Percentiles rank a stretch among this genome's conserved stretches.
phyloP scores from a whole-genome alignment of 2,329 filamentous ascomycete genomes.

The Clarireedia monteithiana region DNA sequence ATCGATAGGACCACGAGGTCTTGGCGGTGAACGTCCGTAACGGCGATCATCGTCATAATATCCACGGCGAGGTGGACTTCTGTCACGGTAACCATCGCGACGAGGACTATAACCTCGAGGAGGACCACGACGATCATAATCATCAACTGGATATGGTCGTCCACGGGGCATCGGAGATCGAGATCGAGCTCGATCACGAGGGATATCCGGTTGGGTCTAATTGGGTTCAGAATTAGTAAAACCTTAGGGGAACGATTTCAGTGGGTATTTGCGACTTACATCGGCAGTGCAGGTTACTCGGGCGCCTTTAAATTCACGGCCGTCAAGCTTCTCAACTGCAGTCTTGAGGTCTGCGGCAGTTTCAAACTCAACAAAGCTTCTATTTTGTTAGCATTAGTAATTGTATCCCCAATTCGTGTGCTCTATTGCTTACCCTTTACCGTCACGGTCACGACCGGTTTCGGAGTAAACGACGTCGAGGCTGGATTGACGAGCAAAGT shows the following conservation, averaged over 20 bases:
- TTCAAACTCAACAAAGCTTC: slow-evolving; percentile 95
- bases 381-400: slow-evolving; percentile 15
- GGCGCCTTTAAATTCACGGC: slow-evolving; percentile 84
- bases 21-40: slow-evolving; percentile 75
- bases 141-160: slow-evolving; percentile 65
- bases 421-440: slow-evolving; percentile 66
- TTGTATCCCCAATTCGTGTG: background rate
- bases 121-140: slow-evolving; percentile 77
- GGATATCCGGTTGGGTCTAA: slow-evolving; percentile 73
- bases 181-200: slow-evolving; percentile 63
- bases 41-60: slow-evolving; percentile 79
- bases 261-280: slow-evolving; percentile 45
- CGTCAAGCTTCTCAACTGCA: slow-evolving; percentile 91
- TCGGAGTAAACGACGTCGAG: slow-evolving; percentile 98
- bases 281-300: slow-evolving; percentile 81
- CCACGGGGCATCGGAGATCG: slow-evolving; percentile 62
- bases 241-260: slow-evolving; percentile 12
- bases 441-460: slow-evolving; percentile 84
- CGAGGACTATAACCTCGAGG: slow-evolving; percentile 81
- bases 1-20: slow-evolving; percentile 61
- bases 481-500: slow-evolving; percentile 94
- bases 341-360: slow-evolving; percentile 81
- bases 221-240: slow-evolving; percentile 21
- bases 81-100: slow-evolving; percentile 75
- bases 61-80: slow-evolving; percentile 71